Conservation (phyloP, 2,329 filamentous ascomycete species). For the Pezicula rhizophila region DNA sequence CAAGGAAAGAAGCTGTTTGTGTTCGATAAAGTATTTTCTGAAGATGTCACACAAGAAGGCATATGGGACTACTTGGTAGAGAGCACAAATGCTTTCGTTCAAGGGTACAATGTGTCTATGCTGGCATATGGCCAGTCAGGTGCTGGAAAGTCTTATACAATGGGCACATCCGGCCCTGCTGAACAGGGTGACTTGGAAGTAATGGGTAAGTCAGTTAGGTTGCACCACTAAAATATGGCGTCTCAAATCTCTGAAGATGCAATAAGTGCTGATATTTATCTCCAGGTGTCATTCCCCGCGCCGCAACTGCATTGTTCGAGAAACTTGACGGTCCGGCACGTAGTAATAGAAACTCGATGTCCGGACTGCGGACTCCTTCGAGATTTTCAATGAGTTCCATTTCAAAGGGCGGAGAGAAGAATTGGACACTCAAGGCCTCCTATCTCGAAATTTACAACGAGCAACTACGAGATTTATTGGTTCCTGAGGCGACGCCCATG, state of each 20-base stretch:
- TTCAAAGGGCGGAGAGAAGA: slow-evolving; percentile 50
- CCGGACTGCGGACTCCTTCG: slow-evolving; percentile 72
- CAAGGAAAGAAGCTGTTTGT: slow-evolving; percentile 94
- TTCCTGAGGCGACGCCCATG: slow-evolving; percentile 65
- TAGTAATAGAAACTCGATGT: slow-evolving; percentile 60
- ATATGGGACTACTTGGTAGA: slow-evolving; percentile 93
- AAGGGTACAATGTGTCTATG: slow-evolving; percentile 97
- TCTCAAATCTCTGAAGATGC: not conserved
- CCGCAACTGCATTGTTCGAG: slow-evolving; percentile 81
- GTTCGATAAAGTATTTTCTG: slow-evolving; percentile 89
- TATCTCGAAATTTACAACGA: slow-evolving; percentile 99
- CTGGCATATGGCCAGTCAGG: slow-evolving; percentile 96
- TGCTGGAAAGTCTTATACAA: slow-evolving; percentile 96
- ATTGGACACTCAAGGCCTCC: slow-evolving; percentile 87
- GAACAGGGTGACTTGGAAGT: slow-evolving; percentile 66
- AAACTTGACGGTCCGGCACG: slow-evolving; percentile 58
- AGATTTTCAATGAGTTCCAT: slow-evolving; percentile 58
- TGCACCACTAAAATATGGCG: not conserved
- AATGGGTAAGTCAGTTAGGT: slow-evolving; percentile 61
- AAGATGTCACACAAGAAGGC: slow-evolving; percentile 78
- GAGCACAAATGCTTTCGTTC: slow-evolving; percentile 81
- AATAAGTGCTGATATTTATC: not conserved
- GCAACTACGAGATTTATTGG: slow-evolving; percentile 80
- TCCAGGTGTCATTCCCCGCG: slow-evolving; percentile 88
- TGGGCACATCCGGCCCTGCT: slow-evolving; percentile 85